Conservation (phyloP, 495 filamentous ascomycete species). For the Aspergillus sparsus region DNA sequence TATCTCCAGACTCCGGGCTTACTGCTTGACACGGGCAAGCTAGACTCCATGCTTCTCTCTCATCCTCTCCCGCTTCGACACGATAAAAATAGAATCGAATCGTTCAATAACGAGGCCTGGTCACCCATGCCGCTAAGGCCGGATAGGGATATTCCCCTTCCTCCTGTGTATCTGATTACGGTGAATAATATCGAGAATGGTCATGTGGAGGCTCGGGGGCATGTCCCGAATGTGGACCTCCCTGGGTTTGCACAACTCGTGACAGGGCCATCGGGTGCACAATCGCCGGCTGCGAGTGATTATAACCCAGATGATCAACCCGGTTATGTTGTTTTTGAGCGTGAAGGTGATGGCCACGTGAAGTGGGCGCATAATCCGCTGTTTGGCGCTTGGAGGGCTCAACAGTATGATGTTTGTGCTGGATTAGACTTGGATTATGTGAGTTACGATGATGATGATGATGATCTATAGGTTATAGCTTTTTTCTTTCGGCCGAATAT, state of each 20-base stretch:
- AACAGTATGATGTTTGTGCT: slow-evolving; percentile 40
- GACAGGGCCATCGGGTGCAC: slow-evolving; percentile 30
- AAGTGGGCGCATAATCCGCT: slow-evolving; percentile 39
- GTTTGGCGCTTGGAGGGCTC: slow-evolving; percentile 44
- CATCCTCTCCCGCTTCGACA: slow-evolving; percentile 39
- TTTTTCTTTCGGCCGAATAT: slow-evolving; percentile 7
- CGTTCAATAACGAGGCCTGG: slow-evolving; percentile 48
- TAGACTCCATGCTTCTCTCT: slow-evolving; percentile 42
- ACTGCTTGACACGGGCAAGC: slow-evolving; percentile 39
- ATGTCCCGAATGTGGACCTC: slow-evolving; percentile 42
- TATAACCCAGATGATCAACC: slow-evolving; percentile 27
- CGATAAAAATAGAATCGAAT: slow-evolving; percentile 41
- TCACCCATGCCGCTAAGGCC: slow-evolving; percentile 43
- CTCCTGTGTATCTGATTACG: slow-evolving; percentile 46
- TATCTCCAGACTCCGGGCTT: slow-evolving; percentile 46
- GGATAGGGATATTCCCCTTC: slow-evolving; percentile 37
- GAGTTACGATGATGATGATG: slow-evolving; percentile 17
- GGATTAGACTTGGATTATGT: slow-evolving; percentile 41
- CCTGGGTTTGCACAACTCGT: slow-evolving; percentile 41
- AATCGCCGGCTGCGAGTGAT: slow-evolving; percentile 14
- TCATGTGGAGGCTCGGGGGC: slow-evolving; percentile 44
- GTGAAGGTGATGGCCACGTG: slow-evolving; percentile 40
- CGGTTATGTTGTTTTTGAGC: slow-evolving; percentile 48
- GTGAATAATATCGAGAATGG: slow-evolving; percentile 43
- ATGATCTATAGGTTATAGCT: slow-evolving; percentile 19